phyloP scores from a whole-genome alignment of 1,284 basidiomycete genomes.

The Apiotrichum sp. region DNA sequence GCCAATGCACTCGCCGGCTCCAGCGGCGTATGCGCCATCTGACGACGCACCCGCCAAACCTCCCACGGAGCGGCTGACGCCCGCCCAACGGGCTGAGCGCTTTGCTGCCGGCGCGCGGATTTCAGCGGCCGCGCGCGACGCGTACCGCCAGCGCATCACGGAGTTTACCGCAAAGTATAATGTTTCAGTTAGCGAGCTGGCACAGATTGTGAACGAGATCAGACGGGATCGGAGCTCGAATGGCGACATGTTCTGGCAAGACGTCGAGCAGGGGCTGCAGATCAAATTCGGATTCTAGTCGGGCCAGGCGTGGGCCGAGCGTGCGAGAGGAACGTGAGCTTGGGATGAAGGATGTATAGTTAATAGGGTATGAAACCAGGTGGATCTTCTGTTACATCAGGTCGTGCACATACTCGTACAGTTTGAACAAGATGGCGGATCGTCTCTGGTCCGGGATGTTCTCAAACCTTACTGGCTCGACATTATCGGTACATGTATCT shows the following conservation, averaged over 20 bases:
- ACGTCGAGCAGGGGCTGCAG: neutral
- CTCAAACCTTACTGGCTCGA: too few relatives aligned
- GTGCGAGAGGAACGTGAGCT: neutral
- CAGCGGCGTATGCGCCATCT: too few relatives aligned
- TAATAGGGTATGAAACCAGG: too few relatives aligned
- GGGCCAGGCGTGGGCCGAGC: too few relatives aligned
- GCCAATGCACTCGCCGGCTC: neutral
- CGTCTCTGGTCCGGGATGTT: too few relatives aligned
- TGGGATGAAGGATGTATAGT: too few relatives aligned
- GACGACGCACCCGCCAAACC: too few relatives aligned
- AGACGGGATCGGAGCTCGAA: neutral
- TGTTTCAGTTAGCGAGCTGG: neutral
- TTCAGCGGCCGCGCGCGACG: neutral
- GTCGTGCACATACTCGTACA: too few relatives aligned
- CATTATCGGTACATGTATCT: too few relatives aligned
- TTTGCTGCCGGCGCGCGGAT: neutral
- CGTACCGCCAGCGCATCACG: neutral
- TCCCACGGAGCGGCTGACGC: neutral
- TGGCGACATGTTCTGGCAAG: neutral
- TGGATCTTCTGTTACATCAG: too few relatives aligned
- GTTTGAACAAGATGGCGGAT: too few relatives aligned
- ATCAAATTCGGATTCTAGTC: neutral
- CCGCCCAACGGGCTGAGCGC: neutral
- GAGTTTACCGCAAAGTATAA: neutral
- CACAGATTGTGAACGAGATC: neutral